Evolutionary conservation across 306 rosid genomes (phyloP).

Genomic region (Prunus mira): DNA sequence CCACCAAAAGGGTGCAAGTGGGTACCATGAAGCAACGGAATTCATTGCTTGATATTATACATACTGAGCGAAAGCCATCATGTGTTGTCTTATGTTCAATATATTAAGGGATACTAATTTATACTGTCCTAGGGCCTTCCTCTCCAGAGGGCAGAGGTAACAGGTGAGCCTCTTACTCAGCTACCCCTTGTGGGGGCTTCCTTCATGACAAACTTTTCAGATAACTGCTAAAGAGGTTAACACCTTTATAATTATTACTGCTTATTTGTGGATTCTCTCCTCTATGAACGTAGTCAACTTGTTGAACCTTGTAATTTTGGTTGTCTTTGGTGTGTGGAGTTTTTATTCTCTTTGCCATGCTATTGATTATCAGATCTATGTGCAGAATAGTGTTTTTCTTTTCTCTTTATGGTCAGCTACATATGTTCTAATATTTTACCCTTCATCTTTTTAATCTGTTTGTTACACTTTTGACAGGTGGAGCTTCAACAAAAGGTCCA

Average conservation of each 20-base stretch:
- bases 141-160: no score
- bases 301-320: background rate
- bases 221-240: no score
- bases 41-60: background rate
- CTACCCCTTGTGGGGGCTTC: no score
- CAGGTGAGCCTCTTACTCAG: no score
- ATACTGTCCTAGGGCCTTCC: background rate
- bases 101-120: background rate
- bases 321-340: background rate
- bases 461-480: constrained; percentile 43
- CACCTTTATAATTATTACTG: no score
- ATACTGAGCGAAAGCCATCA: background rate
- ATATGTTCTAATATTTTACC: background rate
- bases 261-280: no score
- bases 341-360: background rate
- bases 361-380: background rate
- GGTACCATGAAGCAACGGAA: background rate
- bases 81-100: background rate
- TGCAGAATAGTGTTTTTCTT: background rate
- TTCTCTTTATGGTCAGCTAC: background rate
- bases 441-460: constrained; percentile 13
- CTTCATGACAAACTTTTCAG: no score
- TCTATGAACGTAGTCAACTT: background rate
- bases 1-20: background rate
- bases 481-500: constrained; percentile 71